Conservation (phyloP, 129 eudicot genomes). For the Pittosporum tobira region DNA sequence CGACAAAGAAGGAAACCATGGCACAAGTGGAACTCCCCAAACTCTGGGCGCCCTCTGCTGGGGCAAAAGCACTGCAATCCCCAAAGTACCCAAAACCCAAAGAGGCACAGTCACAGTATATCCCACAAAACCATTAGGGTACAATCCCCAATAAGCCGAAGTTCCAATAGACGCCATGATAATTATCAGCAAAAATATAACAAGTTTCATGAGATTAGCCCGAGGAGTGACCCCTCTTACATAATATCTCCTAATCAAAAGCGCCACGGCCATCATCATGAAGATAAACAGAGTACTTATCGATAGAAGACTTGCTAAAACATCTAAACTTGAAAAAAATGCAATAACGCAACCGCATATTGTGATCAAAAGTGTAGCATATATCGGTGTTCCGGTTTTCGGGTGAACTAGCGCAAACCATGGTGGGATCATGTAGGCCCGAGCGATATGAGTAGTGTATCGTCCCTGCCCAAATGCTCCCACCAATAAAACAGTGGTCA, state of each 20-base stretch:
- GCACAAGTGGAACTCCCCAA: constrained; percentile 80
- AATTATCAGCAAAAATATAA: constrained; percentile 35
- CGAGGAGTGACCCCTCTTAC: constrained; percentile 43
- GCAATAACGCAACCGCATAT: constrained; percentile 35
- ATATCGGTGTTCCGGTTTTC: constrained; percentile 51
- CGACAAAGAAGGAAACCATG: constrained; percentile 69
- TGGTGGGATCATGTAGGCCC: constrained; percentile 67
- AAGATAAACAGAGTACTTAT: constrained; percentile 51
- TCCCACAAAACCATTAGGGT: constrained; percentile 42
- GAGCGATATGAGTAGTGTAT: constrained; percentile 51
- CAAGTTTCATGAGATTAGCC: constrained; percentile 28
- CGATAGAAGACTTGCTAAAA: constrained; percentile 40
- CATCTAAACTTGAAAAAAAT: constrained; percentile 52
- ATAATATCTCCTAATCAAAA: constrained; percentile 50
- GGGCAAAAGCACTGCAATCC: constrained; percentile 39
- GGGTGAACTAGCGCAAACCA: constrained; percentile 60
- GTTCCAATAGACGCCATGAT: constrained; percentile 51
- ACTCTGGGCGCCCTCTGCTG: constrained; percentile 45
- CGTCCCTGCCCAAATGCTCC: constrained; percentile 57
- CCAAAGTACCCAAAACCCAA: constrained; percentile 49
- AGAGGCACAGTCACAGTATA: constrained; percentile 34
- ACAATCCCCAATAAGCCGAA: constrained; percentile 49
- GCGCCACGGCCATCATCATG: constrained; percentile 66
- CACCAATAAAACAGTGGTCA: constrained; percentile 49
- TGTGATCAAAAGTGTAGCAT: constrained; percentile 43